Base-by-base conservation (phyloP, 805 yeast species). In the Zygotorulaspora sp. region DNA sequence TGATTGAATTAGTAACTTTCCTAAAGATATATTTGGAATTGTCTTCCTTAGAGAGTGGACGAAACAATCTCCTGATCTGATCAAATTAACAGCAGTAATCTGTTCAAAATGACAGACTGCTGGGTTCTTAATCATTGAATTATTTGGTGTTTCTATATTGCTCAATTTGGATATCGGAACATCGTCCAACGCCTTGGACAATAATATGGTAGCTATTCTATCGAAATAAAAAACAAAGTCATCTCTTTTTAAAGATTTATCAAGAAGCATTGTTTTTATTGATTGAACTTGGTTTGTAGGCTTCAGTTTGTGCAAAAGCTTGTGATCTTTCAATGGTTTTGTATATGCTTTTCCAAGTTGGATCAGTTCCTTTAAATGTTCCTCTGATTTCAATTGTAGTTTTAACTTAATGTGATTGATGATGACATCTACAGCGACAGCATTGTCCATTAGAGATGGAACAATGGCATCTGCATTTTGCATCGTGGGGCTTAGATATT, bases 11-110 rank as follows among this genome's bases (percentile, higher is more conserved):
- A 90, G 66, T 16, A 90, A 58, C 54, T 89, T 85, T 0, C 98
- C 97, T 23, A 87, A 71, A 8, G 77, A 72, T 9, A 86, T 78
- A 35, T 80, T 86, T 1, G 96, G 90, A 17, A 87, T 68, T 0
- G 89, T 76, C 47, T 78, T 78, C 43, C 83, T 75, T 26, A 90
- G 66, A 0, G 96, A 81, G 20, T 73, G 75, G 75, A 84, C 80
- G 53, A 89, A 89, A 55, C 96, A 85, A 57, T 88, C 97, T 4
- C 98, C 98, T 0, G 96, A 88, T 46, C 96, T 72, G 20, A 89
- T 80, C 28, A 89, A 76, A 45, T 82, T 82, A 5, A 87, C 83
- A 0, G 92, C 92, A 19, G 83, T 67, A 7, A 83, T 65, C 9
- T 72, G 70, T 41, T 76, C 75, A 30, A 58, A 61, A 23, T 44